Evolutionary conservation across 176 grass and related monocot species (phyloP).

Genomic region (Oryza meyeriana): DNA sequence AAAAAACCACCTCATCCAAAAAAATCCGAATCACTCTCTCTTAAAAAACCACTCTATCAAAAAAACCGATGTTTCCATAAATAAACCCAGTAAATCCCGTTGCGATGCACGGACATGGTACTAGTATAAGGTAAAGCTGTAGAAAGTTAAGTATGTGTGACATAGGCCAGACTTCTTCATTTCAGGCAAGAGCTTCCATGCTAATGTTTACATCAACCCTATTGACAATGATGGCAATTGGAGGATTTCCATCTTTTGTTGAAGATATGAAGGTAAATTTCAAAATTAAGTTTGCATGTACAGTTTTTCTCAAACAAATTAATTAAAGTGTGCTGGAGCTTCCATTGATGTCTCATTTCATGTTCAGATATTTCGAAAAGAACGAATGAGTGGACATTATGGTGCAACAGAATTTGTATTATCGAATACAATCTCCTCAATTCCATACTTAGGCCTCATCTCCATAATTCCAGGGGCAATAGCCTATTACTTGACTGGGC

Average conservation of each 20-base stretch:
- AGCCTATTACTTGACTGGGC: constrained; percentile 45
- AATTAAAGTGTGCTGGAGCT: too few relatives aligned
- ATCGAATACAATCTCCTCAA: constrained; percentile 40
- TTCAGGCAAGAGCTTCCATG: constrained; percentile 56
- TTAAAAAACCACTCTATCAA: too few relatives aligned
- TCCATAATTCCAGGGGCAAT: constrained; percentile 41
- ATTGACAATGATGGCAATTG: constrained; percentile 57
- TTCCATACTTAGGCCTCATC: constrained; percentile 46
- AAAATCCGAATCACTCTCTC: too few relatives aligned
- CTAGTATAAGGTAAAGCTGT: neutral
- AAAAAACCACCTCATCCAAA: too few relatives aligned
- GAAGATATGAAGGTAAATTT: constrained; percentile 65
- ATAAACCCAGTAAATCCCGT: too few relatives aligned
- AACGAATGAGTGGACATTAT: constrained; percentile 52
- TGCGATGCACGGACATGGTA: too few relatives aligned
- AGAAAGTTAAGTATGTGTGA: neutral
- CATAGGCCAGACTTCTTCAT: neutral
- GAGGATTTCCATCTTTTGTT: constrained; percentile 61
- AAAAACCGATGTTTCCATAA: too few relatives aligned
- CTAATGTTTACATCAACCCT: constrained; percentile 53
- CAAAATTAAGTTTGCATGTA: neutral
- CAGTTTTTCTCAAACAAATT: too few relatives aligned
- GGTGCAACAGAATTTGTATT: constrained; percentile 40
- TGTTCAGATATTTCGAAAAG: constrained; percentile 50
- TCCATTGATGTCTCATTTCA: neutral